Base-by-base conservation (phyloP, 176 grass and related monocot species). In the Cymbopogon citratus region DNA sequence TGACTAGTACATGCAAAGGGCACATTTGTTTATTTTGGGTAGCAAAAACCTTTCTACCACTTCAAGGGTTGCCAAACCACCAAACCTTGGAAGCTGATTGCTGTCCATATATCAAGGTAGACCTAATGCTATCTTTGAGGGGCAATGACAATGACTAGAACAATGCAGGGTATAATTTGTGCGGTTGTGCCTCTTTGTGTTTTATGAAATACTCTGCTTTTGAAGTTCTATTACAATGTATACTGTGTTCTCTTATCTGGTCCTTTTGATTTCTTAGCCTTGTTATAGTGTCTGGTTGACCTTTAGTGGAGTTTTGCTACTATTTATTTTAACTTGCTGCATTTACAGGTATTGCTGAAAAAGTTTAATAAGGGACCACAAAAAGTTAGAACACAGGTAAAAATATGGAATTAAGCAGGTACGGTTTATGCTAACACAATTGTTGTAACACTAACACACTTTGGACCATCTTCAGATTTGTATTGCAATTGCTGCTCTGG, bases 361-460 rank as follows among this genome's bases (percentile, higher is more conserved):
- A 93, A 91, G 75, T 87, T 95, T 84, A 93, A 89, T 66, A 93
- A 88, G 25, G 96, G 96, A 63, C 93, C 92, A 39, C 92, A 85
- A 43, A 99, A 95, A 90, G 96, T 99, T 76, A 91, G 96, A 93
- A 99, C 91, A 63, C 96, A 99, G 92, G 96, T 99, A 89, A 81
- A 9, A 12, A 43, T 27, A 74, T 28, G 44, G 45, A 83, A 61
- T 88, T 75, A 81, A 81, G 73, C 29, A 51, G 21, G 3, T 69
- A 71, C 9, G 66, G 29, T 82, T 84, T 91, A 25, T 77, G 9
- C 15, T 69, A 12, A 77, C 33, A 57, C 44, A 51, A 19, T 61
- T 90, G 43, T 65, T 71, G 68, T 72, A 63, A 73, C 44, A 87
- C 25, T 48, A 27, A 62, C 19, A 19, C 33, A 84, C 25, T 49